Evolutionary conservation across 208 protist species (phyloP).

Genomic region (Crithidia sp.): DNA sequence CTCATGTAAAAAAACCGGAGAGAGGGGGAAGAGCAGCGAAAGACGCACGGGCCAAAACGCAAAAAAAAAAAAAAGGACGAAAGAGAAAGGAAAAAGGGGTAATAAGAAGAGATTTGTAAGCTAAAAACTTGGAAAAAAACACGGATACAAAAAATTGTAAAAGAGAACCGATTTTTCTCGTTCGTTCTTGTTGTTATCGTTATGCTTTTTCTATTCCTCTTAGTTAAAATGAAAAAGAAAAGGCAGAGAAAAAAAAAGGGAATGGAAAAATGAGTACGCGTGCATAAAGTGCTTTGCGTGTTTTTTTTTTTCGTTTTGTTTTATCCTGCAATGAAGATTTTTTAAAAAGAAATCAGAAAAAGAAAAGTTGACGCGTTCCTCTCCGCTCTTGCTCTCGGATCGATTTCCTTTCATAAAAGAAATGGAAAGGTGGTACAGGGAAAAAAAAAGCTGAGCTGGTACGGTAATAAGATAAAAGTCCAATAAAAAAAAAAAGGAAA

Average conservation of each 20-base stretch:
- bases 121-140: not conserved
- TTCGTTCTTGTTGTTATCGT: not conserved
- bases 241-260: conserved; percentile 20
- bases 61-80: not conserved
- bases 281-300: no score
- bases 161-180: not conserved
- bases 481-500: not conserved
- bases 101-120: not conserved
- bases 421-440: no score
- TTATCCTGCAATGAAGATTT: not conserved
- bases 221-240: not conserved
- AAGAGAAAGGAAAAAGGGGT: not conserved
- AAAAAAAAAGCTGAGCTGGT: no score
- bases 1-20: no score
- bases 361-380: no score
- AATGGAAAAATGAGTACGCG: conserved; percentile 8
- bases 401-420: no score
- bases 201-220: not conserved
- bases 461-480: no score
- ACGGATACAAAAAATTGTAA: conserved; percentile 5
- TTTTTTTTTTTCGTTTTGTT: no score
- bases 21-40: no score
- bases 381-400: no score
- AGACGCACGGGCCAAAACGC: not conserved
- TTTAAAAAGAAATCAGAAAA: no score